Conservation (phyloP, 1,284 basidiomycete genomes). For the Apiotrichum mycotoxinovorans region DNA sequence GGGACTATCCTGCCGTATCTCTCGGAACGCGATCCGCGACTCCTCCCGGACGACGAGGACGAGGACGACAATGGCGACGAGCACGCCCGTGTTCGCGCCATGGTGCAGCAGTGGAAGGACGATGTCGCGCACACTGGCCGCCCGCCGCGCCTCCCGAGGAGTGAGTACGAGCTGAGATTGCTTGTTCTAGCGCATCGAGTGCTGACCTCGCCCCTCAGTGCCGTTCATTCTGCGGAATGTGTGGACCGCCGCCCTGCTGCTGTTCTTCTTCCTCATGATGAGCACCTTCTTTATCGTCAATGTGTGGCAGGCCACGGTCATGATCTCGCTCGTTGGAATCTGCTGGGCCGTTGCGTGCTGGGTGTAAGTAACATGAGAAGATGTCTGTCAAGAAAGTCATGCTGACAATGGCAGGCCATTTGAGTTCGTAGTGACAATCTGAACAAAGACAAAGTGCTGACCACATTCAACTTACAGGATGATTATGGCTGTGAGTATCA, state of each 20-base stretch:
- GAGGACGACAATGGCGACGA: constrained; percentile 58
- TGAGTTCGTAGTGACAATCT: constrained; percentile 24
- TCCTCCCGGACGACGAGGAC: constrained; percentile 61
- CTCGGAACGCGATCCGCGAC: constrained; percentile 68
- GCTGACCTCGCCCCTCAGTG: constrained; percentile 52
- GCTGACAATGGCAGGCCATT: constrained; percentile 32
- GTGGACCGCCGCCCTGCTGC: constrained; percentile 78
- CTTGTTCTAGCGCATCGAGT: neutral
- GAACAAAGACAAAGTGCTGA: neutral
- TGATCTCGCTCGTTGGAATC: constrained; percentile 80
- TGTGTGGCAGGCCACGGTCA: constrained; percentile 70
- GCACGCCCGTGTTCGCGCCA: constrained; percentile 61
- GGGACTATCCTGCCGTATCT: constrained; percentile 80
- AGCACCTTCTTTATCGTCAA: constrained; percentile 78
- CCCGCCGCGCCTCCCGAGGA: constrained; percentile 69
- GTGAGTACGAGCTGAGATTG: constrained; percentile 22
- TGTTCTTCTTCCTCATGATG: constrained; percentile 72
- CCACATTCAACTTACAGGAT: constrained; percentile 64
- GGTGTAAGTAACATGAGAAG: too few species aligned
- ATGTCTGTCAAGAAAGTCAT: neutral
- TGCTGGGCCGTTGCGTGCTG: constrained; percentile 94
- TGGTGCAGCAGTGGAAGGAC: constrained; percentile 74
- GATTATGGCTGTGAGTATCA: constrained; percentile 67
- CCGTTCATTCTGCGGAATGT: constrained; percentile 85
- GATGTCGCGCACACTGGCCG: constrained; percentile 70